Evolutionary conservation across 1,139 yeast species (phyloP), one percentile per base, ranked within the genome.

Genomic region (Saccharomyces hybrid): DNA sequence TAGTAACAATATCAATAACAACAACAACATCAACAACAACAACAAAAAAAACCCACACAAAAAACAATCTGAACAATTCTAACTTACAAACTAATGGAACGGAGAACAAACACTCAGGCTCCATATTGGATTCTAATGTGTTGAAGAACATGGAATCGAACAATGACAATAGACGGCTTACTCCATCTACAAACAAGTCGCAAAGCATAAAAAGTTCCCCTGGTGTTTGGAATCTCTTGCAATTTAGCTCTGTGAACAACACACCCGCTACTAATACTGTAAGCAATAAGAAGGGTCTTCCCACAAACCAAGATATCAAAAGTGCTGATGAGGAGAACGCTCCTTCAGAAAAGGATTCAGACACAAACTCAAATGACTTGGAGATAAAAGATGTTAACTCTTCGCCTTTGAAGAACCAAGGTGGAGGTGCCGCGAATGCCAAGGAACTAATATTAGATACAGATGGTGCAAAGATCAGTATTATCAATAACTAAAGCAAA

Each of bases 141-240:
- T 27, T 46, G 31, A 46, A 46, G n/a, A 27, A n/a, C 7, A 46
- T 27, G 48, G 50, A 28, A 31, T 28, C 41, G 14, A 31, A 21
- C 24, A 28, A 48, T 29, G 50, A 48, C 19, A 28, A 31, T 11
- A 48, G 24, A 29, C 31, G 50, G 24, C 41, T 27, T 16, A 58
- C 58, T 2, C 61, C 61, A n/a, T 48, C 52, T 2, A 41, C 56
- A 9, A 51, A 46, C 11, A 41, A 54, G 53, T 32, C 54, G 28
- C 42, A 49, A 31, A 42, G 44, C 53, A 24, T 55, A 28, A 32
- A 47, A 41, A 34, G 68, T 41, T 82, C 88, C 1, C 90, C 93
- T 1, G 89, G 91, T 11, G 78, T 84, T 56, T 84, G 91, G 90
- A 86, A 84, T 65, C 81, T 84, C 69, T 86, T 86, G 47, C 91